Evolutionary conservation across 768 basidiomycete species (phyloP), one percentile per base, ranked within the genome.

Genomic region (Boletus subparvulus): DNA sequence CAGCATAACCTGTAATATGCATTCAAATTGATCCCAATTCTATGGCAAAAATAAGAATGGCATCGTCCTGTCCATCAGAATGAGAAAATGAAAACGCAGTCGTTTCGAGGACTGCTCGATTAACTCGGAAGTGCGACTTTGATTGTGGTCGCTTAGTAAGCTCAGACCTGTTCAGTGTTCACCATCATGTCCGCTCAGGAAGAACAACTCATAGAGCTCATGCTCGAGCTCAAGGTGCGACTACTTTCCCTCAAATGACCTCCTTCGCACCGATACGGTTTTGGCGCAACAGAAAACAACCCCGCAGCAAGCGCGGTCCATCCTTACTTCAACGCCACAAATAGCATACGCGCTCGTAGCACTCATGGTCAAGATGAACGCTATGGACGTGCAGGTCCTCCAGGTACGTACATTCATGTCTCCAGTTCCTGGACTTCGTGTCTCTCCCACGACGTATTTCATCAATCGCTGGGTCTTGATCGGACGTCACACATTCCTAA

Each of bases 321-420:
- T 92, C 63, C 76, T 92, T 42, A 86, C 87, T 61, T 77, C 78
- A 16, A 87, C 88, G 58, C 89, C 89, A 0, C 84, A 85, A 50
- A 89, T 92, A 54, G 84, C 88, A 0, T 90, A 89, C 69, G 87
- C 86, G 2, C 75, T 92, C 0, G 87, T 92, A 55, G 80, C 80
- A 0, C 80, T 90, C 37, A 89, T 91, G 88, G 88, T 90, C 21
- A 83, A 82, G 54, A 83, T 91, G 74, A 84, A 86, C 54, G 87
- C 86, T 0, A 78, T 91, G 37, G 83, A 90, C 48, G 77, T 88
- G 47, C 85, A 90, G 44, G 87, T 90, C 8, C 83, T 90, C 61
- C 87, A 90, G 77, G 89, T 89, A 56, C 40, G 75, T 41, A 11
- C 19, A 1, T 39, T 36, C 41, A 35, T 19, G 19, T 39, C 13